Base-by-base conservation (phyloP, 345 rosid species). In the Gossypium anomalum region DNA sequence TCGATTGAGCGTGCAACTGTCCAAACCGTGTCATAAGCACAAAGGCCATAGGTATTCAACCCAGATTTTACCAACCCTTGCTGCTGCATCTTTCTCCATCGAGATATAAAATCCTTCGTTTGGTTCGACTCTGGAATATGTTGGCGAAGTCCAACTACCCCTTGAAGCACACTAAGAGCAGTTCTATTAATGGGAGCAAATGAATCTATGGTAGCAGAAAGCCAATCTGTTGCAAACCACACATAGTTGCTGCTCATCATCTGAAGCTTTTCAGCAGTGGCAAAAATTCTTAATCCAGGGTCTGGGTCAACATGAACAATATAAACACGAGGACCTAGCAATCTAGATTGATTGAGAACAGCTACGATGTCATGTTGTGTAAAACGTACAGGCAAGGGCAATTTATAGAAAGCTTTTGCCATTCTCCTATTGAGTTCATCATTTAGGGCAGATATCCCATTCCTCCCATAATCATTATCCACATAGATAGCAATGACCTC, bases 151-250 rank as follows among this genome's bases (percentile, higher is more conserved):
- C 84, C 86, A 60, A 94, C 85, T 43, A 89, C 88, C 27, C 98
- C 98, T 77, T 84, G 83, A 77, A 86, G 83, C 51, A 59, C 55
- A 57, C 67, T 64, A 8, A 89, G 78, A 43, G 73, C 75, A 51
- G 75, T 61, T 63, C 43, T 78, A 63, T 81, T 82, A 16, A 29
- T 57, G 11, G 83, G 77, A 76, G 87, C 75, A 47, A 81, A 25
- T 53, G 97, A 90, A 74, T 92, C 97, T 74, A 92, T 72, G 25
- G 94, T 86, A 62, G 91, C 75, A 77, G 97, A 83, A 70, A 94
- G 89, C 98, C 98, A 94, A 86, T 92, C 97, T 9, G 98, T 90
- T 67, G 95, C 87, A 8, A 94, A 78, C 98, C 98, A 94, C 43
- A 87, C 94, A 48, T 84, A 92, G 70, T 77, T 78, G 68, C 75